phyloP scores from a whole-genome alignment of 1,284 basidiomycete species.

The Irpex lacteus region DNA sequence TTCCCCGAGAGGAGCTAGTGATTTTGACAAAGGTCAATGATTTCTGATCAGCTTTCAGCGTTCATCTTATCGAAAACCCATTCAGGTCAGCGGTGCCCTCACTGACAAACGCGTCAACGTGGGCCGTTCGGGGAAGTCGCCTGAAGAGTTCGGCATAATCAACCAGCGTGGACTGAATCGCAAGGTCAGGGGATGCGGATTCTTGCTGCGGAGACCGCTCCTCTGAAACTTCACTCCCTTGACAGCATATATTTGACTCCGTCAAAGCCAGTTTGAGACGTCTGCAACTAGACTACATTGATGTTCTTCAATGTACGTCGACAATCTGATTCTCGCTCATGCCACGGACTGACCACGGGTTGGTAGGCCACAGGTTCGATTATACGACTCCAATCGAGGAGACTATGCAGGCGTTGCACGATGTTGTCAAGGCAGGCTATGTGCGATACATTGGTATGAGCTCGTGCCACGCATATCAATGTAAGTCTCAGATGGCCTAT shows the following conservation, averaged over 20 bases:
- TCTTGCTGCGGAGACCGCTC: neutral
- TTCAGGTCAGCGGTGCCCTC: conserved; percentile 20
- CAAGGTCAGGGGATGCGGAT: conserved; percentile 21
- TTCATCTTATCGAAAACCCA: neutral
- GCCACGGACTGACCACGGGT: neutral
- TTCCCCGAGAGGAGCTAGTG: conserved; percentile 57
- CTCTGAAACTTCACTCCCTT: neutral
- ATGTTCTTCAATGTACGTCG: conserved; percentile 55
- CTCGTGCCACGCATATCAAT: conserved; percentile 34
- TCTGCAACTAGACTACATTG: conserved; percentile 69
- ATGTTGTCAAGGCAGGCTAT: conserved; percentile 33
- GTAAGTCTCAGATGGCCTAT: conserved; percentile 17
- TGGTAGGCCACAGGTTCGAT: conserved; percentile 31
- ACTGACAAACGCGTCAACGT: conserved; percentile 7
- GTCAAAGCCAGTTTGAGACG: conserved; percentile 65
- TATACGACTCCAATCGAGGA: conserved; percentile 47
- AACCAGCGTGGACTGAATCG: conserved; percentile 35
- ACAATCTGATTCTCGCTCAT: neutral
- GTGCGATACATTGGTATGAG: conserved; percentile 40
- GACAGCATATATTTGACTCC: conserved; percentile 66
- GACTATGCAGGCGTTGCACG: conserved; percentile 34
- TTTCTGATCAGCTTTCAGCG: neutral
- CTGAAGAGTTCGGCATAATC: conserved; percentile 25
- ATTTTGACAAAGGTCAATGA: conserved; percentile 49
- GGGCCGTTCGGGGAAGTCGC: conserved; percentile 5